A percentile compares a stretch with the other conserved stretches of the same genome.
These are phyloP conservation scores for Fusarium temperatum DNA, from an alignment of 2,329 filamentous ascomycete species.

Conservation along the genomic window DNA sequence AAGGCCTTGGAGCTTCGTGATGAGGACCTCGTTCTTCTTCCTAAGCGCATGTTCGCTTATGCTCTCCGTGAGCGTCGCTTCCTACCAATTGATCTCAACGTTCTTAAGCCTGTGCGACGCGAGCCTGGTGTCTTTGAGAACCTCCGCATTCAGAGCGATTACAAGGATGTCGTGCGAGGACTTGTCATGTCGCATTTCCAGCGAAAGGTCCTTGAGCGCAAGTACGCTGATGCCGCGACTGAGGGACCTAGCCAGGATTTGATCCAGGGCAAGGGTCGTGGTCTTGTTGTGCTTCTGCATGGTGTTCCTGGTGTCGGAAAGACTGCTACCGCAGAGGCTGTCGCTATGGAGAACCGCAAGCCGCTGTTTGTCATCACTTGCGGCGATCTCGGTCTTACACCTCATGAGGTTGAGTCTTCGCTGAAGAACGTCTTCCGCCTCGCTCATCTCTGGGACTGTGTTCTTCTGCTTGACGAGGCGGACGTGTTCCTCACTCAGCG, in stretches of 20 bases:
- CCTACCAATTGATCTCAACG: conserved; percentile 48
- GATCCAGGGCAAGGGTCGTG: conserved; percentile 56
- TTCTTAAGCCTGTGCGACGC: conserved; percentile 48
- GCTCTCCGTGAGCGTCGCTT: conserved; percentile 53
- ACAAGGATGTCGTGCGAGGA: conserved; percentile 53
- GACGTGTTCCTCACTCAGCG: conserved; percentile 49
- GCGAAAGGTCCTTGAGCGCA: conserved; percentile 50
- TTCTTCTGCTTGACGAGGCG: conserved; percentile 51
- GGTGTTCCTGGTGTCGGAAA: conserved; percentile 60
- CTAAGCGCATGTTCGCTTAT: conserved; percentile 54
- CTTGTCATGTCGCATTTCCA: conserved; percentile 54
- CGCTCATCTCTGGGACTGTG: conserved; percentile 51
- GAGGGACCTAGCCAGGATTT: conserved; percentile 50
- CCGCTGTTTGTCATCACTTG: conserved; percentile 61
- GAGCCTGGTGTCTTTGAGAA: conserved; percentile 52
- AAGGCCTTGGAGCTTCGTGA: conserved; percentile 41
- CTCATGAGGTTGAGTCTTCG: conserved; percentile 51
- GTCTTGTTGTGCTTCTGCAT: conserved; percentile 56
- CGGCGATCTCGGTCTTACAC: conserved; percentile 56
- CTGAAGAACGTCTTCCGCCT: conserved; percentile 55
- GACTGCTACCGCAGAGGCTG: conserved; percentile 57
- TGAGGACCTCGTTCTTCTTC: conserved; percentile 48
- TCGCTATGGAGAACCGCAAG: conserved; percentile 53
- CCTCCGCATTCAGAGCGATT: conserved; percentile 51
- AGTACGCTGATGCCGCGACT: conserved; percentile 41